Conservation (phyloP, 441 rosid genomes). For the Melastoma candidum region DNA sequence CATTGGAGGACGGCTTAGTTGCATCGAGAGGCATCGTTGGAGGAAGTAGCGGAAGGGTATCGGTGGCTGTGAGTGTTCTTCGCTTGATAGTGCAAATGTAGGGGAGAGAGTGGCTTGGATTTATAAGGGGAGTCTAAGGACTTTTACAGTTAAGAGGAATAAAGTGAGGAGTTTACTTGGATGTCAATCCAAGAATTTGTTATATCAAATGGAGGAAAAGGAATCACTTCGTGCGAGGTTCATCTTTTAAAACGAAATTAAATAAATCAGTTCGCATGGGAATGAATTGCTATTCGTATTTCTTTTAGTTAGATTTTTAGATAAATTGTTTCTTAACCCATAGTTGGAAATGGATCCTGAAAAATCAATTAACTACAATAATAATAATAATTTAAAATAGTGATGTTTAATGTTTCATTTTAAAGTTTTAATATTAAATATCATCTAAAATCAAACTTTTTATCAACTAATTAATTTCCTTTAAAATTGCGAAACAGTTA, state of each 20-base stretch:
- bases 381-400: too few species aligned
- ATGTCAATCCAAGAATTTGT: conserved; percentile 31
- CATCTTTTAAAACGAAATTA: neutral
- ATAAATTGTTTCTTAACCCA: too few species aligned
- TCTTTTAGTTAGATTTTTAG: too few species aligned
- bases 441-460: too few species aligned
- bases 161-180: conserved; percentile 26
- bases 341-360: too few species aligned
- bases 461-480: too few species aligned
- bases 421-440: too few species aligned
- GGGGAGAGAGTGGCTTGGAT: neutral
- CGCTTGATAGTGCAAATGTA: neutral
- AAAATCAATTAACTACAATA: too few species aligned
- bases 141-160: conserved; percentile 13
- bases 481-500: too few species aligned
- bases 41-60: neutral
- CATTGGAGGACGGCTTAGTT: conserved; percentile 24
- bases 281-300: too few species aligned
- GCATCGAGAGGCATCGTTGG: conserved; percentile 25
- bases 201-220: conserved; percentile 8
- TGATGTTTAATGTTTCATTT: too few species aligned
- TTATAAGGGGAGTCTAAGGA: conserved; percentile 2
- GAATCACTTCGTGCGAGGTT: conserved; percentile 21
- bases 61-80: neutral
- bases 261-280: too few species aligned